Base-by-base conservation (phyloP, 306 rosid genomes). In the Cotoneaster glaucophyllus region DNA sequence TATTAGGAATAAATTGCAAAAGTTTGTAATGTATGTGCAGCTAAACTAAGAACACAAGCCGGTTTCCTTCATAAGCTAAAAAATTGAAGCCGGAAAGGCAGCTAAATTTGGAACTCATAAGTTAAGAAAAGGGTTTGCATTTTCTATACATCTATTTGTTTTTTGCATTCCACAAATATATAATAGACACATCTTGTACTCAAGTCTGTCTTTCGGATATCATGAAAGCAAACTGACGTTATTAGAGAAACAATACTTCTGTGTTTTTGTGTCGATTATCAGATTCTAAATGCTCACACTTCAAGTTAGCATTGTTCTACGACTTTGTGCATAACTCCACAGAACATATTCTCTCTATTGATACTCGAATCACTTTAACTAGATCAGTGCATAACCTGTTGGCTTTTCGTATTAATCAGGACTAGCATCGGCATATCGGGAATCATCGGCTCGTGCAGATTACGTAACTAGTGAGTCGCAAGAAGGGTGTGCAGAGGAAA, bases 401-500 rank as follows among this genome's bases (percentile, higher is more conserved):
- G 26, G 77, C 28, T 22, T 62, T 59, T 24, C 32, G 28, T 68
- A 4, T 75, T 25, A 2, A 26, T 28, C 76, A 83, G 86, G 83
- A 83, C 74, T 73, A 75, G 52, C 75, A 79, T 50, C 41, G 54
- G 62, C 21, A 5, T 57, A 65, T 24, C 69, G 11, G 50, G 80
- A 78, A 70, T 80, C 80, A 44, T 39, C 43, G 64, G 32, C 59
- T 39, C 34, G 62, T n/a, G 50, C 32, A 21, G 48, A 25, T 32
- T 25, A 48, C 50, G 32, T 53, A 24, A 11, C 31, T 26, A 57
- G 54, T 1, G 18, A 57, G 45, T 29, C 4, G 61, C 71, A 11
- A 6, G 75, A 70, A 25, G 67, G 77, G 76, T 34, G 83, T 79
- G 84, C 79, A 77, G 71, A 63, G 78, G 72, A 78, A 44, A 81